These are phyloP conservation scores for Flaveria bidentis DNA, from an alignment of 129 eudicot species.

Conservation along the genomic window DNA sequence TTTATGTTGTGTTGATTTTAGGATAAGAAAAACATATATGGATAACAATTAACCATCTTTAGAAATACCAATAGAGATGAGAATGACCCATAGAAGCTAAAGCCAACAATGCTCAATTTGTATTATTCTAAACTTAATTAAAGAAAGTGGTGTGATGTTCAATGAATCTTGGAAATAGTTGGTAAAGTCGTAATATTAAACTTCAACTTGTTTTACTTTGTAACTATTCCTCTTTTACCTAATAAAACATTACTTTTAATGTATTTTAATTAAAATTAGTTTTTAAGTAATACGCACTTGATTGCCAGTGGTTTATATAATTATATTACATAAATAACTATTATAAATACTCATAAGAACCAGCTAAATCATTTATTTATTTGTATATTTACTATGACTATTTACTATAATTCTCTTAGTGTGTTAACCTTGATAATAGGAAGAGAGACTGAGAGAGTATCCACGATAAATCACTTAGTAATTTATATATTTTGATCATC, in stretches of 20 bases:
- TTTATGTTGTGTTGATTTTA: background rate
- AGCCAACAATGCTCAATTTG: conserved; percentile 29
- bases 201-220: conserved; percentile 35
- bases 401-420: too few species aligned
- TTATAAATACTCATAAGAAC: too few species aligned
- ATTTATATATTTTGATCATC: too few species aligned
- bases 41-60: background rate
- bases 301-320: too few species aligned
- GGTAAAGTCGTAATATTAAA: conserved; percentile 10
- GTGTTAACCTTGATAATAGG: too few species aligned
- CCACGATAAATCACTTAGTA: too few species aligned
- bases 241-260: conserved; percentile 17
- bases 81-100: conserved; percentile 19
- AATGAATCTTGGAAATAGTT: conserved; percentile 28
- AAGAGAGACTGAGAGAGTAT: too few species aligned
- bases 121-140: conserved; percentile 14
- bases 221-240: conserved; percentile 27
- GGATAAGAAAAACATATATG: background rate
- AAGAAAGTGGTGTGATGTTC: conserved; percentile 20
- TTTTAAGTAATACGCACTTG: too few species aligned
- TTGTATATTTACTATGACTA: too few species aligned
- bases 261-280: too few species aligned
- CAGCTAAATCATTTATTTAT: too few species aligned
- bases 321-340: too few species aligned
- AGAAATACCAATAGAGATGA: background rate